Percentiles rank a stretch among this genome's conserved stretches.
phyloP scores from a whole-genome alignment of 1,139 yeast species.

The Maudiozyma humilis region DNA sequence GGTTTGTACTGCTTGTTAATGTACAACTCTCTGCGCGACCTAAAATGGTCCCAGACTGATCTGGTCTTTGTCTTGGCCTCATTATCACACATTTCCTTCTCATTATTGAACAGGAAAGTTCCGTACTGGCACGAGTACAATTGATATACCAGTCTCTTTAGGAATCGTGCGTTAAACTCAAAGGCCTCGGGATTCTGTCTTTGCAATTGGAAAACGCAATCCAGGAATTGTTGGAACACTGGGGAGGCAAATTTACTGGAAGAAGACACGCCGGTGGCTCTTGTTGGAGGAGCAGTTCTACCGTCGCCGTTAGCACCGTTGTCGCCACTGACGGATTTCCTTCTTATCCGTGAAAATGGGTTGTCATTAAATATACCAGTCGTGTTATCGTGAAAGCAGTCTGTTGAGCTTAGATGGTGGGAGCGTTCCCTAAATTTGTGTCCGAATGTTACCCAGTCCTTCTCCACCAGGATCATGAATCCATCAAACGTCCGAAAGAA shows the following conservation, averaged over 20 bases:
- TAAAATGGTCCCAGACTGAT: conserved; percentile 91
- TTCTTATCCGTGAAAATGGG: neutral
- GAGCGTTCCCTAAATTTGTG: conserved; percentile 79
- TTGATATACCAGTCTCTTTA: conserved; percentile 78
- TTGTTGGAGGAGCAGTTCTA: neutral
- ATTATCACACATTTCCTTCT: conserved; percentile 46
- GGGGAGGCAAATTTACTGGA: conserved; percentile 62
- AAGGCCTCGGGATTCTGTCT: conserved; percentile 65
- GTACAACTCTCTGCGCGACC: conserved; percentile 68
- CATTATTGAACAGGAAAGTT: conserved; percentile 70
- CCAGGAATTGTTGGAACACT: conserved; percentile 86
- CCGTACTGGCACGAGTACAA: conserved; percentile 93
- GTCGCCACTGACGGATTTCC: neutral
- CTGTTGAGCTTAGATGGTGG: conserved; percentile 53
- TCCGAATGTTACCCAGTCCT: conserved; percentile 94
- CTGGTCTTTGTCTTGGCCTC: conserved; percentile 45
- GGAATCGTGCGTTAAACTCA: conserved; percentile 82
- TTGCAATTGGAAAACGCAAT: conserved; percentile 72
- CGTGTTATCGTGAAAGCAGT: conserved; percentile 33
- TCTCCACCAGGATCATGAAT: conserved; percentile 74
- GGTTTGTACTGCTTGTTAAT: conserved; percentile 40
- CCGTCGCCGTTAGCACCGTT: neutral
- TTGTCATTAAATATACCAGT: conserved; percentile 2
- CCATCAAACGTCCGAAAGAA: conserved; percentile 82
- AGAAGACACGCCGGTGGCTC: conserved; percentile 33